phyloP scores from a whole-genome alignment of 2,329 filamentous ascomycete genomes.

The Fusarium praegraminearum region DNA sequence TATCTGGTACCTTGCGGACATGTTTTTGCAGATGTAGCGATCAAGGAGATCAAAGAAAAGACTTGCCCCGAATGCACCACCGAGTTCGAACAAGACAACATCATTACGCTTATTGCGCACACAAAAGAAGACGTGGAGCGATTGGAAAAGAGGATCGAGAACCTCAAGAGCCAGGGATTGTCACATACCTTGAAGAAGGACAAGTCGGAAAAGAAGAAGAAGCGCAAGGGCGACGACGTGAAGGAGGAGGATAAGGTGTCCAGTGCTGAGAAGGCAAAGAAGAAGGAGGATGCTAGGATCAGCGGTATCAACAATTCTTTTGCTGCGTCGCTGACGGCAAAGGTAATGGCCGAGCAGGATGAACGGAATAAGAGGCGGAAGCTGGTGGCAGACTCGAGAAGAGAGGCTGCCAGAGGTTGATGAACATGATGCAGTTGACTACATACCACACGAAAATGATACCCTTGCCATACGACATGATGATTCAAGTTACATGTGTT shows the following conservation, averaged over 20 bases:
- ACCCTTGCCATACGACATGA: constrained; percentile 12
- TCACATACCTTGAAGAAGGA: constrained; percentile 92
- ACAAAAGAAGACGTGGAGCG: constrained; percentile 76
- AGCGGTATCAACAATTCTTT: constrained; percentile 87
- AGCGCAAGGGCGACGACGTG: constrained; percentile 67
- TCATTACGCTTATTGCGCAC: constrained; percentile 84
- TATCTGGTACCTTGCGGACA: constrained; percentile 97
- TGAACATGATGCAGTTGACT: not conserved
- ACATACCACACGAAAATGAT: constrained; percentile 31
- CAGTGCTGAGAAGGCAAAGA: constrained; percentile 53
- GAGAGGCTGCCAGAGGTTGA: constrained; percentile 36
- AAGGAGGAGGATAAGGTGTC: constrained; percentile 64
- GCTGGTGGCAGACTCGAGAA: constrained; percentile 56
- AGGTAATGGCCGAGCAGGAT: constrained; percentile 88
- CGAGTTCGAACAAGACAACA: constrained; percentile 76
- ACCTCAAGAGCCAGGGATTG: constrained; percentile 77
- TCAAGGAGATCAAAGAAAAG: constrained; percentile 80
- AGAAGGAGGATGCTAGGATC: constrained; percentile 54
- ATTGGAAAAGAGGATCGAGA: constrained; percentile 74
- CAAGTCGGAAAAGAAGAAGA: constrained; percentile 73
- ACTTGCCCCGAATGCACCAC: constrained; percentile 79
- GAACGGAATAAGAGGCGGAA: constrained; percentile 83
- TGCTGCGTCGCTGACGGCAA: constrained; percentile 86
- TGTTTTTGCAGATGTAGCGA: constrained; percentile 87
- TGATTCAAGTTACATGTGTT: not conserved